Conservation (phyloP, 805 yeast species). For the Cyberlindnera mississippiensis region DNA sequence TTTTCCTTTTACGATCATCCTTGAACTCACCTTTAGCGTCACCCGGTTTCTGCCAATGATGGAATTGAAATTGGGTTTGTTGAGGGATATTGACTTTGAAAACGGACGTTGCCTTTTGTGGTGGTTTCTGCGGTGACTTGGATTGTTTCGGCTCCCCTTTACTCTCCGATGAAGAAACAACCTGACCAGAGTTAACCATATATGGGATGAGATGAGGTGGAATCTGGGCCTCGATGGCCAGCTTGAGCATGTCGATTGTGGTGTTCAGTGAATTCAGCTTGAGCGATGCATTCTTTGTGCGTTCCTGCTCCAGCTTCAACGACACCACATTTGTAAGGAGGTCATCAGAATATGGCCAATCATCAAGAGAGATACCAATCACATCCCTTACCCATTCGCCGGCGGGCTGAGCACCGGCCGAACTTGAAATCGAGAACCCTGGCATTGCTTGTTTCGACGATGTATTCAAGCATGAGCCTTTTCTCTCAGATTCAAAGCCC, state of each 20-base stretch:
- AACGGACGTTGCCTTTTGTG: slow-evolving; percentile 21
- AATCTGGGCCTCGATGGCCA: slow-evolving; percentile 34
- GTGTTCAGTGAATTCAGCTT: slow-evolving; percentile 30
- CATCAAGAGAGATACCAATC: slow-evolving; percentile 11
- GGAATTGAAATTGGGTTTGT: slow-evolving; percentile 28
- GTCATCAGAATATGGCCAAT: slow-evolving; percentile 38
- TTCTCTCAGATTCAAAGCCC: too few species aligned
- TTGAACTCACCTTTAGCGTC: slow-evolving; percentile 11
- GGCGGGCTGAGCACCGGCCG: not conserved
- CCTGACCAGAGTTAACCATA: slow-evolving; percentile 26
- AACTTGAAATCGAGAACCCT: not conserved
- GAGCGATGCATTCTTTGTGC: slow-evolving; percentile 34
- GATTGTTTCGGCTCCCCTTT: not conserved
- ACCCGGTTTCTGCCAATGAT: slow-evolving; percentile 29
- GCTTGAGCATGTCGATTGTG: slow-evolving; percentile 34
- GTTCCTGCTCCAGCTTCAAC: slow-evolving; percentile 38
- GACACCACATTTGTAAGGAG: slow-evolving; percentile 33
- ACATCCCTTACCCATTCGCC: slow-evolving; percentile 7
- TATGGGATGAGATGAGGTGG: slow-evolving; percentile 36
- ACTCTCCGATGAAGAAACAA: not conserved
- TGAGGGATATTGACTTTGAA: slow-evolving; percentile 28
- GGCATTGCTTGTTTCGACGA: not conserved
- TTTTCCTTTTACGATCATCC: slow-evolving; percentile 10
- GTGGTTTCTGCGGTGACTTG: not conserved
- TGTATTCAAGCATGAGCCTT: not conserved